These are phyloP conservation scores for Moniliophthora roreri DNA, from an alignment of 1,284 basidiomycete genomes.

Conservation along the genomic window DNA sequence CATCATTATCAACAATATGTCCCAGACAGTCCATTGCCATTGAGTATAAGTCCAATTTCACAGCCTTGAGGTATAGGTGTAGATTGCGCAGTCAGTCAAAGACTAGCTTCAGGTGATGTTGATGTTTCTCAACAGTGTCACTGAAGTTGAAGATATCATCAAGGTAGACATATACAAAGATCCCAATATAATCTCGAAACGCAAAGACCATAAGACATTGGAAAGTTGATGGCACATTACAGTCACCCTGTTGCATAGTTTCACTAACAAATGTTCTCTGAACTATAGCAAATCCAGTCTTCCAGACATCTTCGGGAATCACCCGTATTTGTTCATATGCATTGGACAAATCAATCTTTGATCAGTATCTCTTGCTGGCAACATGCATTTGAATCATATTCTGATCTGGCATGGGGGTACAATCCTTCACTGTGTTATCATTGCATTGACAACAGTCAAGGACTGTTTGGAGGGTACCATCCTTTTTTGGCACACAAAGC, in stretches of 20 bases:
- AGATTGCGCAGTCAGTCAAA: constrained; percentile 20
- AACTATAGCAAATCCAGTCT: constrained; percentile 21
- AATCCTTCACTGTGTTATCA: constrained; percentile 13
- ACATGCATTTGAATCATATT: constrained; percentile 26
- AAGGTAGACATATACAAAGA: constrained; percentile 31
- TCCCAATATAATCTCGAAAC: constrained; percentile 25
- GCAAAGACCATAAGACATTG: constrained; percentile 22
- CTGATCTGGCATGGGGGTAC: constrained; percentile 36
- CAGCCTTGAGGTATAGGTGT: constrained; percentile 21
- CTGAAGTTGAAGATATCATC: constrained; percentile 40
- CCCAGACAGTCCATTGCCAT: constrained; percentile 28
- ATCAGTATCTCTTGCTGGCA: constrained; percentile 2
- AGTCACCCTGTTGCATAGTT: constrained; percentile 34
- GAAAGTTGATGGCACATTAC: constrained; percentile 26
- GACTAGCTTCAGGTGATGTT: constrained; percentile 18
- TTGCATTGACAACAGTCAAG: constrained; percentile 28
- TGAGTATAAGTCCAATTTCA: constrained; percentile 33
- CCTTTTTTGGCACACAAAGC: constrained; percentile 34
- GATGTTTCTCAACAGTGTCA: constrained; percentile 27
- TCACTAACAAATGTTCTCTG: constrained; percentile 22
- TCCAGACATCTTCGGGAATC: constrained; percentile 15
- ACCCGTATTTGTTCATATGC: constrained; percentile 22
- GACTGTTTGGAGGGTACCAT: constrained; percentile 29
- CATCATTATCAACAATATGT: constrained; percentile 26
- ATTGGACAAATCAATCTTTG: constrained; percentile 20